Conservation (phyloP, 2,329 filamentous ascomycete species). For the Pseudopithomyces chartarum region DNA sequence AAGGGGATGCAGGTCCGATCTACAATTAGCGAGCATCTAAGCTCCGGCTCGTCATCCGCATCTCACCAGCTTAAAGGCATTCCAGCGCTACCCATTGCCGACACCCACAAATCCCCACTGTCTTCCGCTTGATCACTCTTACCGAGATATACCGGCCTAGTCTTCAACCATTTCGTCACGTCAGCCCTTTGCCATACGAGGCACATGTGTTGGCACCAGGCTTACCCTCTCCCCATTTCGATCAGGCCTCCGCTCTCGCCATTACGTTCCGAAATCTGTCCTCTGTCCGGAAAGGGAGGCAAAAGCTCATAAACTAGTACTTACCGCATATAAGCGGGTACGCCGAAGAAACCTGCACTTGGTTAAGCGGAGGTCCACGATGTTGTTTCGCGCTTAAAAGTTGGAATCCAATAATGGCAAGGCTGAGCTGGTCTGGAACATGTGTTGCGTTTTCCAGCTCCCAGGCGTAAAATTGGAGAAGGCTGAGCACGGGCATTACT, state of each 20-base stretch:
- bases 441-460: background rate
- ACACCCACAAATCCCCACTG: background rate
- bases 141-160: conserved; percentile 23
- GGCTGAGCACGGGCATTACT: conserved; percentile 30
- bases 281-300: too few relatives aligned
- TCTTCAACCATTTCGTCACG: background rate
- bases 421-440: too few relatives aligned
- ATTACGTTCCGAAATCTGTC: conserved; percentile 55
- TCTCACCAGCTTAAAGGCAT: background rate
- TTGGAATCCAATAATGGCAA: background rate
- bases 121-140: conserved; percentile 18
- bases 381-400: background rate
- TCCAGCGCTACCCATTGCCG: background rate
- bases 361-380: background rate
- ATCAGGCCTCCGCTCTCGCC: conserved; percentile 48
- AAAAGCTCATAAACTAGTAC: conserved; percentile 53
- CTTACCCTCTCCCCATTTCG: conserved; percentile 21
- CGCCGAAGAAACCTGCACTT: conserved; percentile 44
- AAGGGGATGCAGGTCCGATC: background rate
- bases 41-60: background rate
- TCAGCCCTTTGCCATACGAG: background rate
- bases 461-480: background rate
- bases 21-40: background rate
- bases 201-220: background rate
- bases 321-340: conserved; percentile 54